These are phyloP conservation scores for Rhodotorula glutinis DNA, from an alignment of 1,284 basidiomycete species.

Conservation along the genomic window DNA sequence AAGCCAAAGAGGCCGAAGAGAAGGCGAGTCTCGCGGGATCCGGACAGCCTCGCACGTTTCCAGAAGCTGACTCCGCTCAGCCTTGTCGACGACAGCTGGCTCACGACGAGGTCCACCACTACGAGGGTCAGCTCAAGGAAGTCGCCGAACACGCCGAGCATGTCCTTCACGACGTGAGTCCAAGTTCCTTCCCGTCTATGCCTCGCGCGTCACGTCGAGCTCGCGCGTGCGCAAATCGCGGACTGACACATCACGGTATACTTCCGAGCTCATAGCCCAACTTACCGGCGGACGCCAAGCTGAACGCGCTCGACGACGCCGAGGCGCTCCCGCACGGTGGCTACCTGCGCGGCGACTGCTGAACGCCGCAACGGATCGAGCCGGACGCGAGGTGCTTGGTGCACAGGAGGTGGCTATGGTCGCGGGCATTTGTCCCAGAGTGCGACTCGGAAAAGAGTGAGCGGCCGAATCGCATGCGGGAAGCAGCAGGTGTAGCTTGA, in stretches of 20 bases:
- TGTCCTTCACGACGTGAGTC: slow-evolving; percentile 7
- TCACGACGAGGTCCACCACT: slow-evolving; percentile 12
- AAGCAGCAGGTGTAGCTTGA: too few relatives aligned
- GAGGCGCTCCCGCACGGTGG: slow-evolving; percentile 27
- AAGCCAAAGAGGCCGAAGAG: neutral
- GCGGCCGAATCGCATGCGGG: too few relatives aligned
- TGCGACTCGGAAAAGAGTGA: too few relatives aligned
- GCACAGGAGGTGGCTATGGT: too few relatives aligned
- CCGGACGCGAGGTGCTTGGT: too few relatives aligned
- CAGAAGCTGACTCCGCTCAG: neutral
- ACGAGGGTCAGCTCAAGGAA: neutral
- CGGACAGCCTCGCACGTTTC: neutral
- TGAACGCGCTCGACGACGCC: slow-evolving; percentile 20
- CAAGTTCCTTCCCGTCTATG: too few relatives aligned
- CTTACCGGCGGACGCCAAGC: slow-evolving; percentile 16
- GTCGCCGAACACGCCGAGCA: neutral
- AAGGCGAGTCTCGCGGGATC: neutral
- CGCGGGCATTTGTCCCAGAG: too few relatives aligned
- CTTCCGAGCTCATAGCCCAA: slow-evolving; percentile 7
- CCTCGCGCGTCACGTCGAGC: neutral
- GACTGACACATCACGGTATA: too few relatives aligned
- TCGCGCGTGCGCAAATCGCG: neutral
- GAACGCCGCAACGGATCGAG: neutral
- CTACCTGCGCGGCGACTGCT: slow-evolving; percentile 18
- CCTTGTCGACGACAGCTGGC: neutral